phyloP scores from a whole-genome alignment of 495 filamentous ascomycete genomes.

The Neurospora tetraspora region DNA sequence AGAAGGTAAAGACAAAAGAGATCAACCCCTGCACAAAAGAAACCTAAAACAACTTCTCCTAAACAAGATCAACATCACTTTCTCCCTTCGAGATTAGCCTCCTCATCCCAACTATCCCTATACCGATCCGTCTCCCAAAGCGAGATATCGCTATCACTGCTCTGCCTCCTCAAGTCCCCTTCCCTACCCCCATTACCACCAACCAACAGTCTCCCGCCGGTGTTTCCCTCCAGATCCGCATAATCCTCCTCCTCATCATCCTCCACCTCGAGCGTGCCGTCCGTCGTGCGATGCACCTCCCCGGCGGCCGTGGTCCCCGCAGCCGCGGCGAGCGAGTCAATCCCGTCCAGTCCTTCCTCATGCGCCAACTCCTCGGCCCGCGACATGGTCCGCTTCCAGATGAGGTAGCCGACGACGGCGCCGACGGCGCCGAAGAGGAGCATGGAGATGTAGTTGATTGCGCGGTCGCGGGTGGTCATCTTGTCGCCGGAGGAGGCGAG shows the following conservation, averaged over 20 bases:
- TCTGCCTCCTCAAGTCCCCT: not conserved
- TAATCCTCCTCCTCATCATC: slow-evolving; percentile 17
- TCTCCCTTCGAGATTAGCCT: not conserved
- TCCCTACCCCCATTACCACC: not conserved
- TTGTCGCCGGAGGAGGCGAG: slow-evolving; percentile 55
- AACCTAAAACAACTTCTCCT: not conserved
- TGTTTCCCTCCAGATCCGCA: not conserved
- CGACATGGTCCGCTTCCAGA: slow-evolving; percentile 78
- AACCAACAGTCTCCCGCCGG: not conserved
- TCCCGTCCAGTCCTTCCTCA: slow-evolving; percentile 52
- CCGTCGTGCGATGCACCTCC: slow-evolving; percentile 3
- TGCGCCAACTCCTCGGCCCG: slow-evolving; percentile 74
- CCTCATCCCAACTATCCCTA: slow-evolving; percentile 24
- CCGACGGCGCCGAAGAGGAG: slow-evolving; percentile 58
- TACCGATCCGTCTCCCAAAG: slow-evolving; percentile 39
- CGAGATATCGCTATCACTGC: slow-evolving; percentile 48
- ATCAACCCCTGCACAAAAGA: not conserved
- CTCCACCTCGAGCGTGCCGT: slow-evolving; percentile 15
- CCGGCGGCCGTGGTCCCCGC: slow-evolving; percentile 4
- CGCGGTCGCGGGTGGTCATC: slow-evolving; percentile 56
- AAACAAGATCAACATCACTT: not conserved
- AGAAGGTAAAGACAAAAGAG: not conserved
- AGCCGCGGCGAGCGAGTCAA: slow-evolving; percentile 6
- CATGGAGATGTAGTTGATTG: slow-evolving; percentile 76
- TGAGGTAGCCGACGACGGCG: slow-evolving; percentile 65